Base-by-base conservation (phyloP, 2,329 filamentous ascomycete species). In the Trichoderma hamatum region DNA sequence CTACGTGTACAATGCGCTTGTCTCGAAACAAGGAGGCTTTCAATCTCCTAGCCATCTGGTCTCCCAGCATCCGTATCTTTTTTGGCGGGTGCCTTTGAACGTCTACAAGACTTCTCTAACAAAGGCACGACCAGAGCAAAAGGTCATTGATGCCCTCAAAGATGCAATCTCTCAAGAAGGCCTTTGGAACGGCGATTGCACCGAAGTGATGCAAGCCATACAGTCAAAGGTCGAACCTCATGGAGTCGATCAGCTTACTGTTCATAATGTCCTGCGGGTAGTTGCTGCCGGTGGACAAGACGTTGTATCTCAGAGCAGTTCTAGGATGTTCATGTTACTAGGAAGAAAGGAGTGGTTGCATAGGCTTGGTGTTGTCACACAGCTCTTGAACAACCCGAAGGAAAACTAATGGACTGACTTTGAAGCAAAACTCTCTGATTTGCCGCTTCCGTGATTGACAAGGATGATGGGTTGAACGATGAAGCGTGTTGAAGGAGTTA, bases 11-110 rank as follows among this genome's bases (percentile, higher is more conserved):
- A 61, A 69, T 28, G 71, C 76, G 52, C 72, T 63, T 49, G 71
- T 54, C 66, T 72, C 62, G 68, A 76, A 67, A 66, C 73, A 28
- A 66, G 74, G 73, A 7, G 75, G 74, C 24, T 73, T 78, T 54
- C 72, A 73, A 14, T 67, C 64, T 36, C 67, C 71, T 0, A 68
- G 67, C 9, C 59, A 69, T 11, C 70, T 80, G 5, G 59, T 78
- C 39, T 72, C 66, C 11, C 71, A 75, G 10, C 76, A 80, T 34
- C 79, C 80, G 1, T 80, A 80, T 67, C 76, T 82, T 54, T 76
- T 82, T 70, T 82, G 79, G 78, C 76, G 78, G 3, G 75, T 80
- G 24, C 78, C 79, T 1, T 59, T 68, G n/a, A 36, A 52, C 7
- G 59, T 75, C 26, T 81, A 81, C 73, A 70, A 69, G 9, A 63